Conservation (phyloP, 176 grass and related monocot species). For the Leersia perrieri region DNA sequence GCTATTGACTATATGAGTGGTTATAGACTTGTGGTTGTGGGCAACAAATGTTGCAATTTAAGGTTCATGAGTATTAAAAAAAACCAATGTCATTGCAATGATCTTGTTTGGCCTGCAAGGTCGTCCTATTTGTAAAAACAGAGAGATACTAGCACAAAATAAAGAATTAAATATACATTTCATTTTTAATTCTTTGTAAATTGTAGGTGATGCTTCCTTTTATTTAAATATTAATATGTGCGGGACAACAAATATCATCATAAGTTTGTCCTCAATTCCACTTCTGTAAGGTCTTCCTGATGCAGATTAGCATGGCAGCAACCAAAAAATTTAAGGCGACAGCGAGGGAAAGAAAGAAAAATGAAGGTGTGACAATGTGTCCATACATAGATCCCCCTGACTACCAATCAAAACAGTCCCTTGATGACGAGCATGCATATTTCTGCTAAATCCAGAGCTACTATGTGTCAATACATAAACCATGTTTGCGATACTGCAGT, state of each 20-base stretch:
- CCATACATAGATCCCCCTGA: too few relatives aligned
- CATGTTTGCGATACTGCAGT: neutral
- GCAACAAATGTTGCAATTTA: neutral
- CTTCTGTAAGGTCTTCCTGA: conserved; percentile 1
- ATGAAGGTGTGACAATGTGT: neutral
- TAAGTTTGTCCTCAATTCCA: conserved; percentile 15
- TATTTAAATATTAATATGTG: neutral
- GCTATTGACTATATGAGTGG: conserved; percentile 1
- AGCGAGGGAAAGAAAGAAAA: neutral
- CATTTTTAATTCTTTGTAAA: neutral
- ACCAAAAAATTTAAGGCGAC: neutral
- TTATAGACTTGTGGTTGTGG: neutral
- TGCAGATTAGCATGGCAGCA: conserved; percentile 9
- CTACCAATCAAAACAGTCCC: neutral
- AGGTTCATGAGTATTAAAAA: neutral
- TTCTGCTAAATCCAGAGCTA: neutral
- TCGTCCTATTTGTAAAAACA: neutral
- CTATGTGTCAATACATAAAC: neutral
- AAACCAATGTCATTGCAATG: neutral
- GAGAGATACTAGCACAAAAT: neutral
- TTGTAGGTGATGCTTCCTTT: neutral
- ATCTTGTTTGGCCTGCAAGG: conserved; percentile 23
- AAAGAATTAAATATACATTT: neutral
- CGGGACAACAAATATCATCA: neutral
- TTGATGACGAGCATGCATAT: neutral